phyloP scores from a whole-genome alignment of 176 grass and related monocot species.

The Triticum turgidum region DNA sequence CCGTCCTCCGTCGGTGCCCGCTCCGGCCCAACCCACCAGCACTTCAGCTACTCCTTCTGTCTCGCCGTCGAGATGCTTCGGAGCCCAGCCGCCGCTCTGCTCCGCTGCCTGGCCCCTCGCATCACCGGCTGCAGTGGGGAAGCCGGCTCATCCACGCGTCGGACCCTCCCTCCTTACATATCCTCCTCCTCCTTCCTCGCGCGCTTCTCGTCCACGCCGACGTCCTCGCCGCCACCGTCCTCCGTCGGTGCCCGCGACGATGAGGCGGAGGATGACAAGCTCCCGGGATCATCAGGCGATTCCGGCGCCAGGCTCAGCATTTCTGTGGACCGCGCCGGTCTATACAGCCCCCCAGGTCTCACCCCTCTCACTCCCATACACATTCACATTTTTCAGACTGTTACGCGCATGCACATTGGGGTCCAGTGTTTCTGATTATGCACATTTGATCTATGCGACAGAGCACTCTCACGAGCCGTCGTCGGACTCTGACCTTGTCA shows the following conservation, averaged over 20 bases:
- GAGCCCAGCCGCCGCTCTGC: constrained; percentile 41
- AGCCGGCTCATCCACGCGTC: not conserved
- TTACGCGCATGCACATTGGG: not conserved
- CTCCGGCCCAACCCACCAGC: not conserved
- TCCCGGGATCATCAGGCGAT: not conserved
- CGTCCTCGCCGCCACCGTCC: constrained; percentile 12
- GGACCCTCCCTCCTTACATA: not conserved
- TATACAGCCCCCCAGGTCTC: constrained; percentile 68
- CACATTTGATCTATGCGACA: constrained; percentile 24
- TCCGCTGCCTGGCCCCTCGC: constrained; percentile 51
- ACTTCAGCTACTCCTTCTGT: not conserved
- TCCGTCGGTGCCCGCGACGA: constrained; percentile 12
- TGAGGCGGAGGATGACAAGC: constrained; percentile 3
- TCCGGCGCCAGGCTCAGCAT: constrained; percentile 22
- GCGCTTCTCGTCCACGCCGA: constrained; percentile 32
- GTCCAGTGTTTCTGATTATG: constrained; percentile 31
- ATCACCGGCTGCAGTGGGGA: constrained; percentile 35
- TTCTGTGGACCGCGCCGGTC: constrained; percentile 71
- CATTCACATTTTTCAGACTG: not conserved
- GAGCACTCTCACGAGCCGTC: constrained; percentile 71
- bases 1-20: constrained; percentile 5
- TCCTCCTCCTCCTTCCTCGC: constrained; percentile 28
- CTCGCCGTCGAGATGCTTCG: constrained; percentile 64
- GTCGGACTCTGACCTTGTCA: constrained; percentile 71
- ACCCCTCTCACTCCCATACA: not conserved